Percentiles rank a stretch among this genome's conserved stretches.
Evolutionary conservation across 108 stramenopile genomes (phyloP).

Genomic region (Cyclotella baltica): DNA sequence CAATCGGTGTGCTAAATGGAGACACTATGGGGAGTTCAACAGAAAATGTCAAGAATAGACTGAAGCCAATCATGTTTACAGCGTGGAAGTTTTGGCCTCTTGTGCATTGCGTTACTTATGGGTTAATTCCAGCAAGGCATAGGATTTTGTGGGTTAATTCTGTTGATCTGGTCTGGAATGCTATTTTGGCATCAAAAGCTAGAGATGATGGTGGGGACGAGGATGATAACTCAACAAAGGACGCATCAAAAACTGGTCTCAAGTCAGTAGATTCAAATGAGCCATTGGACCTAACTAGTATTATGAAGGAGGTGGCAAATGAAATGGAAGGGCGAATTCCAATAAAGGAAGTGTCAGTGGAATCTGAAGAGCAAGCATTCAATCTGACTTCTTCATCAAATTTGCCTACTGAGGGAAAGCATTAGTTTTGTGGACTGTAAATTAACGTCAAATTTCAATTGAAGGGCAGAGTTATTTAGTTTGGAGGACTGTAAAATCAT

Average conservation of each 20-base stretch:
- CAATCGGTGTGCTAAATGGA: constrained; percentile 84
- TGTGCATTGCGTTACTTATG: constrained; percentile 92
- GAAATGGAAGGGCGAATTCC: constrained; percentile 2
- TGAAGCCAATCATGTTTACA: constrained; percentile 86
- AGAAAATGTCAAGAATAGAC: constrained; percentile 74
- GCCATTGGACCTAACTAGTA: constrained; percentile 4
- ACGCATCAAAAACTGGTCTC: neutral
- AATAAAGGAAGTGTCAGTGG: neutral
- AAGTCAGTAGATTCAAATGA: neutral
- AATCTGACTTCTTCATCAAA: too few species aligned
- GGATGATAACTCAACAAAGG: neutral
- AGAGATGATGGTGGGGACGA: constrained; percentile 51
- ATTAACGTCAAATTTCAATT: neutral
- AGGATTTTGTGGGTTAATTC: constrained; percentile 95
- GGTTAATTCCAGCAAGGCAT: constrained; percentile 88
- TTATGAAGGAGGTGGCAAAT: constrained; percentile 2
- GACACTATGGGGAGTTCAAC: constrained; percentile 62
- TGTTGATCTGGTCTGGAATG: constrained; percentile 92
- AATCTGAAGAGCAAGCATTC: neutral
- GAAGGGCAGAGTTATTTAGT: too few species aligned
- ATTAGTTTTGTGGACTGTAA: neutral
- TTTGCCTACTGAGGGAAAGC: constrained; percentile 1
- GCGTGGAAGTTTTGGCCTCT: constrained; percentile 98
- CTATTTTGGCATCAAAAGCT: constrained; percentile 79
- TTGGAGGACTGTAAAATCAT: too few species aligned